Percentiles rank a stretch among this genome's conserved stretches.
These are phyloP conservation scores for Candida rishiriensis DNA, from an alignment of 805 yeast species.

Conservation along the genomic window DNA sequence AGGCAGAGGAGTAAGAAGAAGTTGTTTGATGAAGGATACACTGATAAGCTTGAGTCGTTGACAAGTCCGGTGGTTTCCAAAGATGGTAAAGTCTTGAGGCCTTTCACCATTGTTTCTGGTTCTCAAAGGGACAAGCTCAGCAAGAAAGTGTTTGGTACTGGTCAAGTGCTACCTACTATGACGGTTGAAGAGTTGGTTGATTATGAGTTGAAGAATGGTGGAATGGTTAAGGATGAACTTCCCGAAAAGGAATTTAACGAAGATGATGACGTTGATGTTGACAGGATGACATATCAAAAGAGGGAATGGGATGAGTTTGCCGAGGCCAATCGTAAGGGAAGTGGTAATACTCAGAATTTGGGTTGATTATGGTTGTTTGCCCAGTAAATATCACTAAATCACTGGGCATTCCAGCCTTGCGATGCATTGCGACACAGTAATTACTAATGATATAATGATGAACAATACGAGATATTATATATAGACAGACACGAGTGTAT, in stretches of 20 bases:
- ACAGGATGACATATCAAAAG: slow-evolving; percentile 64
- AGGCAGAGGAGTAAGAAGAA: slow-evolving; percentile 11
- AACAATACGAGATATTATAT: too few species aligned
- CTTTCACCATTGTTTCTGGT: slow-evolving; percentile 66
- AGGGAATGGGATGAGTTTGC: slow-evolving; percentile 93
- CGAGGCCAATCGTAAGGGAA: slow-evolving; percentile 80
- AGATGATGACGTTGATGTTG: slow-evolving; percentile 57
- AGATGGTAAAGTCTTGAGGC: slow-evolving; percentile 75
- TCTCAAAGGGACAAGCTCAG: slow-evolving; percentile 48
- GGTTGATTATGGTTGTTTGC: slow-evolving; percentile 39
- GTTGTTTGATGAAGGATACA: slow-evolving; percentile 42
- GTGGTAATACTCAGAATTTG: slow-evolving; percentile 75
- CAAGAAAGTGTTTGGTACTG: slow-evolving; percentile 78
- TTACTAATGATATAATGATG: too few species aligned
- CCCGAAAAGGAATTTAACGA: slow-evolving; percentile 49
- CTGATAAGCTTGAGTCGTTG: slow-evolving; percentile 56
- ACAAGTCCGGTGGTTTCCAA: slow-evolving; percentile 54
- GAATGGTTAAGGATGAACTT: slow-evolving; percentile 52
- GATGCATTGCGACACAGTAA: too few species aligned
- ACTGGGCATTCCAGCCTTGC: too few species aligned
- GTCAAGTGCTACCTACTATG: slow-evolving; percentile 91
- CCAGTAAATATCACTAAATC: too few species aligned
- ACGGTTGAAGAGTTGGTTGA: slow-evolving; percentile 88
- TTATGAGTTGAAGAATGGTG: slow-evolving; percentile 80
- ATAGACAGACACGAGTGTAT: too few species aligned